Evolutionary conservation across 495 filamentous ascomycete genomes (phyloP).

Genomic region (Daldinia childiae): DNA sequence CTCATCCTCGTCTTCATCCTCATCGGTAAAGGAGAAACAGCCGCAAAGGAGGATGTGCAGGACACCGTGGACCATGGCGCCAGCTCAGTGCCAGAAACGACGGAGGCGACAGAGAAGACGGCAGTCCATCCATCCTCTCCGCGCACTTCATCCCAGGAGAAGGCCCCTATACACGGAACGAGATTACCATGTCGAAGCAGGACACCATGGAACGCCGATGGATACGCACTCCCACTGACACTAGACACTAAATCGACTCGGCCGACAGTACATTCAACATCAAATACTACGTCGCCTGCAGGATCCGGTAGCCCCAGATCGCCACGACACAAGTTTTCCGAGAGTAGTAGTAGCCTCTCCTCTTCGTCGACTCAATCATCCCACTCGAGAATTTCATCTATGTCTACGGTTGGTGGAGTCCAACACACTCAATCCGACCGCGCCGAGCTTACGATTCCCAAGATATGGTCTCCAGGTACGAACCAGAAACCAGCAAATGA

Average conservation of each 20-base stretch:
- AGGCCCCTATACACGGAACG: conserved; percentile 40
- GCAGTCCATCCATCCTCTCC: conserved; percentile 35
- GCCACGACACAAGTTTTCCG: conserved; percentile 53
- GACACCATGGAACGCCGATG: conserved; percentile 59
- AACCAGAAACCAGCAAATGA: conserved; percentile 19
- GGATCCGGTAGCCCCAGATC: conserved; percentile 46
- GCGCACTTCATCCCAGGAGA: conserved; percentile 43
- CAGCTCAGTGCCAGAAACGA: conserved; percentile 39
- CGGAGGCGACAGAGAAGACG: neutral
- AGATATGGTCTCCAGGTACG: conserved; percentile 15
- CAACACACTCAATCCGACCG: conserved; percentile 36
- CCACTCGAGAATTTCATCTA: conserved; percentile 55
- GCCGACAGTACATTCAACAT: conserved; percentile 24
- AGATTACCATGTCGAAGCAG: conserved; percentile 48
- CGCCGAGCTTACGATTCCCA: conserved; percentile 16
- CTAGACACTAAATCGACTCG: conserved; percentile 45
- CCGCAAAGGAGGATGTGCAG: conserved; percentile 16
- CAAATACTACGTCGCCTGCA: conserved; percentile 44
- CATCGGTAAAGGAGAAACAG: conserved; percentile 39
- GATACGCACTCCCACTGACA: conserved; percentile 51
- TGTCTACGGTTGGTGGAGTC: conserved; percentile 50
- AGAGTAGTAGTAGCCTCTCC: conserved; percentile 51
- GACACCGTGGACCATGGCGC: conserved; percentile 11
- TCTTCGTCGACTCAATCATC: conserved; percentile 49
- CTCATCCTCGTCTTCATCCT: conserved; percentile 39